Evolutionary conservation across 257 asterid species (phyloP).

Genomic region (Vinca minor): DNA sequence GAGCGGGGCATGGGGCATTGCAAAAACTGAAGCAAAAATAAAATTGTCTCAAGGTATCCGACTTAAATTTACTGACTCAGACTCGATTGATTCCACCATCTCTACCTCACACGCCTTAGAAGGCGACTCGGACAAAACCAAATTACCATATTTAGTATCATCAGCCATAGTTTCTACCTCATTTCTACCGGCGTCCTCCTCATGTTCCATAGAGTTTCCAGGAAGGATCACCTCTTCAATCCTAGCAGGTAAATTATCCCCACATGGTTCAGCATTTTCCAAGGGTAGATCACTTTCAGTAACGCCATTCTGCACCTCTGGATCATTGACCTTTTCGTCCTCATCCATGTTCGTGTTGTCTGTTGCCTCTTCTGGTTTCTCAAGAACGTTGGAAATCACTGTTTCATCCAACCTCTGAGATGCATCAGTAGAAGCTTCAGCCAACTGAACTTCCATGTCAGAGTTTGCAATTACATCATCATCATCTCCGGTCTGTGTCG

Average conservation of each 20-base stretch:
- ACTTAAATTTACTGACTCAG: constrained; percentile 72
- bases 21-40: constrained; percentile 43
- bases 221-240: constrained; percentile 20
- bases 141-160: constrained; percentile 33
- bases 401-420: constrained; percentile 24
- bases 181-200: constrained; percentile 15
- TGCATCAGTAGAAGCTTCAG: constrained; percentile 15
- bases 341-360: constrained; percentile 18
- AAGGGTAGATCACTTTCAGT: constrained; percentile 11
- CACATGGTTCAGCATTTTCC: constrained; percentile 31
- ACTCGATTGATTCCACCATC: constrained; percentile 55
- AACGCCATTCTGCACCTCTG: constrained; percentile 15
- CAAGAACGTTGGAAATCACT: constrained; percentile 16
- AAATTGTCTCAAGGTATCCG: constrained; percentile 99
- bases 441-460: no score
- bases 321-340: constrained; percentile 18
- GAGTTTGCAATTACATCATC: no score
- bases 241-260: constrained; percentile 17
- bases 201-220: background rate
- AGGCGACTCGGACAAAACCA: constrained; percentile 47
- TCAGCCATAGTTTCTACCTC: constrained; percentile 38
- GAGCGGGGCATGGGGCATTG: constrained; percentile 37
- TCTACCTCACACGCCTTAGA: constrained; percentile 65
- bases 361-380: constrained; percentile 21
- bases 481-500: constrained; percentile 21